Evolutionary conservation across 2,329 filamentous ascomycete genomes (phyloP).

Genomic region (Chalaropsis thielavioides): DNA sequence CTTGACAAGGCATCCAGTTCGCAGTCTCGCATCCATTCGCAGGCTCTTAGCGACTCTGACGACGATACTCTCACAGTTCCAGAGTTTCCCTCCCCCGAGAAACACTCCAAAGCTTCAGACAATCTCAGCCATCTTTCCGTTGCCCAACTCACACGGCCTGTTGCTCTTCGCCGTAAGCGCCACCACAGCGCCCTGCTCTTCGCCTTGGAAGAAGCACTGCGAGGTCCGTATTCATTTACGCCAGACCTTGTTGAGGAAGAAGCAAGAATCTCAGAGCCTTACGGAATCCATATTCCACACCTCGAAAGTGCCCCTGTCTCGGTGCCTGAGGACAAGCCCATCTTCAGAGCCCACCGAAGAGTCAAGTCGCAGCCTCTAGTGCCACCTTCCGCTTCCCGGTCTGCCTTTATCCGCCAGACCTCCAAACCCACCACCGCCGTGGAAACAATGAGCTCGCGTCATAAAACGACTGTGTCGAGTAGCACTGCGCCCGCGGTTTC

Average conservation of each 20-base stretch:
- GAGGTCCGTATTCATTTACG: slow-evolving; percentile 69
- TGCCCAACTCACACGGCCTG: slow-evolving; percentile 27
- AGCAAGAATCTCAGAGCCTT: slow-evolving; percentile 79
- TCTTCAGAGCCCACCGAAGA: slow-evolving; percentile 11
- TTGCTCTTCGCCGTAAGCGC: slow-evolving; percentile 58
- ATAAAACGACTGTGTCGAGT: slow-evolving; percentile 11
- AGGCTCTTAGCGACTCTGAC: slow-evolving; percentile 34
- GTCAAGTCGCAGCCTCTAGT: slow-evolving; percentile 13
- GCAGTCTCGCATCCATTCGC: slow-evolving; percentile 29
- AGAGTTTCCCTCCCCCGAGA: slow-evolving; percentile 23
- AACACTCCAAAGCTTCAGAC: slow-evolving; percentile 8
- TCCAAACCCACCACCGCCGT: not conserved
- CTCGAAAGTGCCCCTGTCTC: slow-evolving; percentile 33
- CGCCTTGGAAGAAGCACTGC: slow-evolving; percentile 78
- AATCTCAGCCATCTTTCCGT: slow-evolving; percentile 17
- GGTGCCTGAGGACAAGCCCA: slow-evolving; percentile 30
- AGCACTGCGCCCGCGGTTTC: slow-evolving; percentile 12
- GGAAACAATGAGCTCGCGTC: slow-evolving; percentile 13
- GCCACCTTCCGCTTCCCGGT: slow-evolving; percentile 9
- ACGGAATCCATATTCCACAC: slow-evolving; percentile 40
- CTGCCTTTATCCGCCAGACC: not conserved
- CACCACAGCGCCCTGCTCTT: slow-evolving; percentile 86
- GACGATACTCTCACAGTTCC: slow-evolving; percentile 25
- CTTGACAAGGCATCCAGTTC: slow-evolving; percentile 24
- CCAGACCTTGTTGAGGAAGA: slow-evolving; percentile 74